These are phyloP conservation scores for Candida tibetensis DNA, from an alignment of 805 yeast species.

Conservation along the genomic window DNA sequence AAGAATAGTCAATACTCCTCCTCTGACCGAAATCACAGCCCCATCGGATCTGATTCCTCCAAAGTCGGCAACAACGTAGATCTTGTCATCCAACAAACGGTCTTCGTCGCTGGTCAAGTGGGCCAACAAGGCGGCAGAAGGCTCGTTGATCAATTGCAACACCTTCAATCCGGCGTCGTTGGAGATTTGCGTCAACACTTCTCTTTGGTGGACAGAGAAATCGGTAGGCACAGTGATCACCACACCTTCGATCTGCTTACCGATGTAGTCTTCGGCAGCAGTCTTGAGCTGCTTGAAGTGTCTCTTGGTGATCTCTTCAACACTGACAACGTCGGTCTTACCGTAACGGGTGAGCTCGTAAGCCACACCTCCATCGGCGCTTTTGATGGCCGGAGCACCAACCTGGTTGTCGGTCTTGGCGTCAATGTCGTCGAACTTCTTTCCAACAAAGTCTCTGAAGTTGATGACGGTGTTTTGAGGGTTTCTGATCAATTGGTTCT, in stretches of 20 bases:
- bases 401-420: conserved; percentile 50
- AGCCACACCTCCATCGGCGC: conserved; percentile 62
- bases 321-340: conserved; percentile 53
- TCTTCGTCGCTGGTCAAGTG: conserved; percentile 56
- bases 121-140: conserved; percentile 86
- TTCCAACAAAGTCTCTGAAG: conserved; percentile 92
- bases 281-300: conserved; percentile 76
- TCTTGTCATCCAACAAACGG: conserved; percentile 57
- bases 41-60: conserved; percentile 97
- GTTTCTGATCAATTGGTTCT: conserved; percentile 88
- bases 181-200: conserved; percentile 59
- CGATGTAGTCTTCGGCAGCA: conserved; percentile 92
- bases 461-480: conserved; percentile 80
- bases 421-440: conserved; percentile 66
- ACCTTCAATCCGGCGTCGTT: conserved; percentile 73
- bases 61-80: conserved; percentile 90
- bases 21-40: conserved; percentile 89
- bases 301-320: conserved; percentile 78
- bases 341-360: conserved; percentile 57
- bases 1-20: conserved; percentile 86
- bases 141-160: conserved; percentile 87
- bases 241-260: conserved; percentile 73
- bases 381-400: conserved; percentile 59
- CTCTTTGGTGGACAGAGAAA: conserved; percentile 71
- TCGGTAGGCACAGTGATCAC: conserved; percentile 91